Evolutionary conservation across 345 rosid genomes (phyloP), one percentile per base, ranked within the genome.

Genomic region (Trapa bicornis): DNA sequence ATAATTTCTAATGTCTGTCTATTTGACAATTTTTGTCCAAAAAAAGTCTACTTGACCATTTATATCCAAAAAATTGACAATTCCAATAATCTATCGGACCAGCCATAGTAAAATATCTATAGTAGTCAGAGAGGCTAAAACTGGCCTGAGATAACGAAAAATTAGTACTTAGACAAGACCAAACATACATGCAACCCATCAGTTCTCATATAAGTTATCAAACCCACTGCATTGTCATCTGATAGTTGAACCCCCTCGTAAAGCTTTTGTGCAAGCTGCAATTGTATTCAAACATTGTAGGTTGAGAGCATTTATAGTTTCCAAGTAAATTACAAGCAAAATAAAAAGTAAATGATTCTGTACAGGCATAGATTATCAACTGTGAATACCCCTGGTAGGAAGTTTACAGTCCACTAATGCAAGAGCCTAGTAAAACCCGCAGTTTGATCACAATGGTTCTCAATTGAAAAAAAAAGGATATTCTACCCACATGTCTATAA

Each of bases 241-340:
- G 87, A 75, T 54, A 94, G 74, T 56, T 83, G 86, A 77, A 94
- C 77, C 61, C 99, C 99, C 80, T 94, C 99, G 68, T 94, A 94
- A 29, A 94, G 93, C 77, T 87, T 89, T 76, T 94, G 97, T 43
- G 99, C 97, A 70, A 91, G 83, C 99, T 94, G 92, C 79, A 85
- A 43, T 76, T 68, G 73, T 15, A 69, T 58, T 33, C 14, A 64
- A 63, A 62, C 61, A 71, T 65, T 61, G 58, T 61, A 68, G 74
- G 56, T 73, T 57, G 64, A 69, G 37, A 10, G 37, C 11, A 58
- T 33, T 32, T 58, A 13, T 58, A 58, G 32, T 58, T 58, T 22
- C 37, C 63, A 33, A 9, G 29, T 22, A 22, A 22, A 58, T 32
- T 29, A 58, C 4, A 58, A 2, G 38, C 32, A 10, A 58, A 22